phyloP scores from a whole-genome alignment of 2,329 filamentous ascomycete species.

The Penicillium fuscoglaucum region DNA sequence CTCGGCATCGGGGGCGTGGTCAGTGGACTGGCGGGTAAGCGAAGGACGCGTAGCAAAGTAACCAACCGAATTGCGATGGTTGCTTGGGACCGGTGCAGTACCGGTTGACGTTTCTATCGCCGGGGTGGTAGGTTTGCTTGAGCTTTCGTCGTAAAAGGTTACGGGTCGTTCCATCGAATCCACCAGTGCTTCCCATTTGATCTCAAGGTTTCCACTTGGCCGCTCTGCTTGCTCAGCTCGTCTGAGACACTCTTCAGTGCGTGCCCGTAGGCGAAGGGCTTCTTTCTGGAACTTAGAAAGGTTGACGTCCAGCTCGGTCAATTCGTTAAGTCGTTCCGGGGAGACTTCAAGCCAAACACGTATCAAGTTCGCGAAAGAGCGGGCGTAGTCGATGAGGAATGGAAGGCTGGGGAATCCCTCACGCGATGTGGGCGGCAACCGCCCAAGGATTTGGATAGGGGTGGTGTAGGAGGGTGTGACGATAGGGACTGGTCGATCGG shows the following conservation, averaged over 20 bases:
- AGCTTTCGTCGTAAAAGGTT: slow-evolving; percentile 44
- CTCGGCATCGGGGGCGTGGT: slow-evolving; percentile 39
- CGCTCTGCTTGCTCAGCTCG: slow-evolving; percentile 51
- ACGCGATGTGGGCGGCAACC: slow-evolving; percentile 74
- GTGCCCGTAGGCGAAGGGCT: slow-evolving; percentile 44
- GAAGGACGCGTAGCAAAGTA: slow-evolving; percentile 42
- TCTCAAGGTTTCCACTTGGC: slow-evolving; percentile 47
- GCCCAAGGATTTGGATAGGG: slow-evolving; percentile 82
- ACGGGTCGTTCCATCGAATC: slow-evolving; percentile 48
- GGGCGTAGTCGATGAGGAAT: slow-evolving; percentile 85
- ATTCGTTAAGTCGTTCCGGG: slow-evolving; percentile 41
- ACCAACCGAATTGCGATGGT: slow-evolving; percentile 44
- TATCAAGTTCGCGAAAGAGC: slow-evolving; percentile 80
- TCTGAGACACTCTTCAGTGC: slow-evolving; percentile 48
- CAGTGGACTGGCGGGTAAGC: slow-evolving; percentile 43
- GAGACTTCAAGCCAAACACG: slow-evolving; percentile 54
- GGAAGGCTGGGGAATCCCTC: slow-evolving; percentile 93
- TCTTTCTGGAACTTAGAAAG: slow-evolving; percentile 47
- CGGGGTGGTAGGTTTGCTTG: slow-evolving; percentile 42
- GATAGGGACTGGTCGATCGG: slow-evolving; percentile 63
- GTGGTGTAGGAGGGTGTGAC: slow-evolving; percentile 87
- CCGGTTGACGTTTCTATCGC: slow-evolving; percentile 34
- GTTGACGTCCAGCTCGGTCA: slow-evolving; percentile 40
- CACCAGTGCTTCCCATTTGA: slow-evolving; percentile 53
- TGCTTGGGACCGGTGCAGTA: slow-evolving; percentile 33